Conservation (phyloP, 805 yeast genomes). For the Myxozyma vanderwaltii region DNA sequence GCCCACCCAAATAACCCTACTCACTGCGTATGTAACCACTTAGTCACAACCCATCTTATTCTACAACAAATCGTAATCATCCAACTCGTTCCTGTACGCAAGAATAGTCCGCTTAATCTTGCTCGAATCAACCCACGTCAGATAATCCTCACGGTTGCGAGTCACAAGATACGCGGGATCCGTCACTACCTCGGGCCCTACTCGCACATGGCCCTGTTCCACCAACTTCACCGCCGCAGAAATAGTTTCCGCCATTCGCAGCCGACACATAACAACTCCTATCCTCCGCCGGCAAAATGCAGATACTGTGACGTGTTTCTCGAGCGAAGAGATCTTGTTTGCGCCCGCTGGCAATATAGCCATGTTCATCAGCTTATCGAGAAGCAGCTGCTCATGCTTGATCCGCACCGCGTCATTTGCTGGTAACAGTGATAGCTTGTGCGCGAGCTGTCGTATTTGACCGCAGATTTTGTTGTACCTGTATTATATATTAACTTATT, state of each 20-base stretch:
- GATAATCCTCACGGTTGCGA: constrained; percentile 88
- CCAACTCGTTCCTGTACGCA: constrained; percentile 72
- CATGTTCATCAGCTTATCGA: constrained; percentile 86
- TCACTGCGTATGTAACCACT: too few species aligned
- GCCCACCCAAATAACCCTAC: neutral
- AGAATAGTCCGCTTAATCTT: constrained; percentile 89
- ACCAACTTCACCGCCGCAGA: constrained; percentile 87
- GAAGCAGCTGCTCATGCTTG: constrained; percentile 81
- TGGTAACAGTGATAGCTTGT: constrained; percentile 78
- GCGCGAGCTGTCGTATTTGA: constrained; percentile 81
- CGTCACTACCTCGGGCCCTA: constrained; percentile 93
- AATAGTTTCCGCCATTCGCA: constrained; percentile 89
- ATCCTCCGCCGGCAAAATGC: constrained; percentile 90
- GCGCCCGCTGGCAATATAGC: constrained; percentile 87
- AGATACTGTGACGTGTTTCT: constrained; percentile 87
- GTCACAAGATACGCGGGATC: constrained; percentile 96
- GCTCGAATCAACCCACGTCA: constrained; percentile 96
- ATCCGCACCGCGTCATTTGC: constrained; percentile 85
- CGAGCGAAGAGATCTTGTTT: constrained; percentile 87
- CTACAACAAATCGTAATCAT: constrained; percentile 59
- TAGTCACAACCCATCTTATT: too few species aligned
- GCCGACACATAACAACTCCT: constrained; percentile 90
- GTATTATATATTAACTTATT: neutral
- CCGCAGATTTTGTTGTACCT: constrained; percentile 89
- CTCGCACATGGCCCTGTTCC: constrained; percentile 97